Conservation (phyloP, 2,329 filamentous ascomycete species). For the Trichothecium roseum region DNA sequence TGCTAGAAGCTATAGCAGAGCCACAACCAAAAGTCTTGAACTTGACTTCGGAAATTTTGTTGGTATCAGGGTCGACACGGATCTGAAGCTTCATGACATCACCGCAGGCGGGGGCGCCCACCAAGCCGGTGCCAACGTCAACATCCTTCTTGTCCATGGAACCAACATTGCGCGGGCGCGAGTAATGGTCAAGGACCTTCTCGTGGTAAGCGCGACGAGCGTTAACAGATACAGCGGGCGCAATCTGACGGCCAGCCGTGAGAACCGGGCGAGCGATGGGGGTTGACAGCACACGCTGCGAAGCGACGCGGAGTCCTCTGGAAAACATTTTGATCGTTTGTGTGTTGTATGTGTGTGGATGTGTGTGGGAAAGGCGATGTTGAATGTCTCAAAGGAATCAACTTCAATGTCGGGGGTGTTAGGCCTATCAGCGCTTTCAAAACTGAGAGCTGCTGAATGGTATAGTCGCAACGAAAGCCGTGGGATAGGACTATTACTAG, state of each 20-base stretch:
- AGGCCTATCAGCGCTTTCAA: too few species aligned
- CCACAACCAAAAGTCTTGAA: conserved; percentile 98
- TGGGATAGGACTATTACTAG: neutral
- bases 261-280: conserved; percentile 18
- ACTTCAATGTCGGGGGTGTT: too few species aligned
- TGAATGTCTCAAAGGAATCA: too few species aligned
- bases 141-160: conserved; percentile 60
- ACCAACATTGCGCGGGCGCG: conserved; percentile 43
- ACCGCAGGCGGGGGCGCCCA: conserved; percentile 79
- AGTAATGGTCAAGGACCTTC: conserved; percentile 41
- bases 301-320: conserved; percentile 22
- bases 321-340: conserved; percentile 23
- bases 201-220: conserved; percentile 36
- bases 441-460: too few species aligned
- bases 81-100: conserved; percentile 80
- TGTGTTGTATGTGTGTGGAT: neutral
- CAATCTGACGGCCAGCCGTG: conserved; percentile 21
- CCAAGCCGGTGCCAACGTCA: conserved; percentile 84
- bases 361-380: too few species aligned
- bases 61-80: conserved; percentile 76
- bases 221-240: conserved; percentile 11
- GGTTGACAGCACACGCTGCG: conserved; percentile 25
- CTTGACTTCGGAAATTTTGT: conserved; percentile 87
- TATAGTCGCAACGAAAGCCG: neutral
- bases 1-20: conserved; percentile 86